A percentile compares a stretch with the other conserved stretches of the same genome.
Conservation (phyloP, 345 rosid species). For the Hirschfeldia incana region DNA sequence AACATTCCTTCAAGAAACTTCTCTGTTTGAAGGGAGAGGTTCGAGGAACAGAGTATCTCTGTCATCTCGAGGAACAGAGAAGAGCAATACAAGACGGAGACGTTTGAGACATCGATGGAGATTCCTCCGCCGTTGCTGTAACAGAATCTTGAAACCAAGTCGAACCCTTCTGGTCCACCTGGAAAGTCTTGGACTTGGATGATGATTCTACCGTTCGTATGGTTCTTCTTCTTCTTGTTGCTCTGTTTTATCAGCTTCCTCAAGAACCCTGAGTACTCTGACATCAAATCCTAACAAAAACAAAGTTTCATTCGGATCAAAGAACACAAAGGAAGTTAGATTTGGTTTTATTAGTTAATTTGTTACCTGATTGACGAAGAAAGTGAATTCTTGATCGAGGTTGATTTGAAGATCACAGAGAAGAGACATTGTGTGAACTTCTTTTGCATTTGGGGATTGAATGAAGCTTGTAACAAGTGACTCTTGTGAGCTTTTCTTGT, state of each 20-base stretch:
- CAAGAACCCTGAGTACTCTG: slow-evolving; percentile 56
- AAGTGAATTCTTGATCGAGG: slow-evolving; percentile 46
- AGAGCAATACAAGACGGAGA: slow-evolving; percentile 56
- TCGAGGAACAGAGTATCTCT: slow-evolving; percentile 48
- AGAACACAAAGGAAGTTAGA: background rate
- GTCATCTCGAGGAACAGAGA: slow-evolving; percentile 71
- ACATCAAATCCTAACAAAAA: slow-evolving; percentile 45
- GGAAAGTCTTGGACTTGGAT: slow-evolving; percentile 58
- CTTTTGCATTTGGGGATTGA: slow-evolving; percentile 38
- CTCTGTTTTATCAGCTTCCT: slow-evolving; percentile 55
- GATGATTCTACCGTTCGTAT: slow-evolving; percentile 42
- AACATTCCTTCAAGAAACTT: slow-evolving; percentile 58
- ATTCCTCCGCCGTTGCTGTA: slow-evolving; percentile 54
- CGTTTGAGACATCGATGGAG: slow-evolving; percentile 53
- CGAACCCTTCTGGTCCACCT: slow-evolving; percentile 69
- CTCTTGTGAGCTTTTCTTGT: slow-evolving; percentile 28
- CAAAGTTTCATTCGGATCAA: slow-evolving; percentile 13
- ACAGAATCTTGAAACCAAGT: slow-evolving; percentile 66
- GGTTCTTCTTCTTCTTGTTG: slow-evolving; percentile 46
- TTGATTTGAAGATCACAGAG: slow-evolving; percentile 52
- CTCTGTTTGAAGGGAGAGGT: slow-evolving; percentile 60
- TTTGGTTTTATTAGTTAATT: background rate
- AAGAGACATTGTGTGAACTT: slow-evolving; percentile 45
- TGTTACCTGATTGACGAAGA: slow-evolving; percentile 62
- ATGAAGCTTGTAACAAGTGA: background rate